Conservation (phyloP, 1,284 basidiomycete genomes). For the Coniferiporia weirii region DNA sequence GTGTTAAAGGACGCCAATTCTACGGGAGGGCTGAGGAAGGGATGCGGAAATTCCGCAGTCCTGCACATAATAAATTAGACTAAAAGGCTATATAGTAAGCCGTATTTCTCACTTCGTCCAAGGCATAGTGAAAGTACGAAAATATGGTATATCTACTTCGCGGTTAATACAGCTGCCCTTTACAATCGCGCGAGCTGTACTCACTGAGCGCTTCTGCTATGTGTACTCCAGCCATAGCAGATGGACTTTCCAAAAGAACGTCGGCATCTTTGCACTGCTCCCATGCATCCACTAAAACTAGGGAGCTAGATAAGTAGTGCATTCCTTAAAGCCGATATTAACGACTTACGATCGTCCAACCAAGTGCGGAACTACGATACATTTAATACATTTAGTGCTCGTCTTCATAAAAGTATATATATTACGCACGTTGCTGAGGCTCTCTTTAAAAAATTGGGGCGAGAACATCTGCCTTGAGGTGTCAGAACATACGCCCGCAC, state of each 20-base stretch:
- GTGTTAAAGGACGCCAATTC: conserved; percentile 49
- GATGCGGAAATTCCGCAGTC: conserved; percentile 61
- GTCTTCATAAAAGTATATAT: not conserved
- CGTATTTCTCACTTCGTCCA: conserved; percentile 40
- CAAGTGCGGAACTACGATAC: conserved; percentile 56
- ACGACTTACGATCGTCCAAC: conserved; percentile 61
- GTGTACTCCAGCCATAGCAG: conserved; percentile 77
- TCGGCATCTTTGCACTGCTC: conserved; percentile 68
- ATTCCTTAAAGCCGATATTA: not conserved
- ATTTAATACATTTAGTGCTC: not conserved
- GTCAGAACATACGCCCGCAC: conserved; percentile 7
- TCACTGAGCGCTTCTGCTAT: conserved; percentile 72
- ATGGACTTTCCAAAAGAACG: conserved; percentile 69
- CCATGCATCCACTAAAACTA: conserved; percentile 67
- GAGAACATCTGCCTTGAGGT: conserved; percentile 62
- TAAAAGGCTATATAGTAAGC: not conserved
- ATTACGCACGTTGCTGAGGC: conserved; percentile 45
- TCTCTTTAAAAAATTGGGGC: conserved; percentile 76
- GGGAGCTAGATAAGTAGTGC: conserved; percentile 1
- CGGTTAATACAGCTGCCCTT: not conserved
- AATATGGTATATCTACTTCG: conserved; percentile 50
- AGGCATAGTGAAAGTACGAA: conserved; percentile 76
- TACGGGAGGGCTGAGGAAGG: conserved; percentile 52
- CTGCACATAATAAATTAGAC: conserved; percentile 28
- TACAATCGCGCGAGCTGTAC: conserved; percentile 17